phyloP scores from a whole-genome alignment of 1,139 yeast genomes.

The Geotrichum carabidarum region DNA sequence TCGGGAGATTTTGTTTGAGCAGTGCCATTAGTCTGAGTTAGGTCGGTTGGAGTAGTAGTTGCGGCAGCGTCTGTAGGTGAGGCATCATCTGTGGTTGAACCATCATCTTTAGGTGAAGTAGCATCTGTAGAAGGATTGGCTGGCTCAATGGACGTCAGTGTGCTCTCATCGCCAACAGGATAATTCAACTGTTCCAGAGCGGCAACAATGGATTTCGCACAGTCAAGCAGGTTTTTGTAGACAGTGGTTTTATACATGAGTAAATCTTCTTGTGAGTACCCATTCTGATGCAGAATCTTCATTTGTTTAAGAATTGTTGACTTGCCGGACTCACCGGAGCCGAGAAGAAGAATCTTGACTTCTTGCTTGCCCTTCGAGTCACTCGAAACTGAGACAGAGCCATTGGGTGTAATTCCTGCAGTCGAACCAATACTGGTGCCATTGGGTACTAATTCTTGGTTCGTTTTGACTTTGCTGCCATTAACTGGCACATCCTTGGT shows the following conservation, averaged over 20 bases:
- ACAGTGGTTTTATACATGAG: conserved; percentile 63
- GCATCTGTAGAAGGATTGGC: background rate
- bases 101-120: background rate
- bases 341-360: conserved; percentile 60
- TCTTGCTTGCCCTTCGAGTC: conserved; percentile 28
- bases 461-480: background rate
- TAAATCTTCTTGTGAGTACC: conserved; percentile 58
- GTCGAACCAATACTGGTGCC: background rate
- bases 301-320: conserved; percentile 72
- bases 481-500: background rate
- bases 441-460: background rate
- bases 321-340: conserved; percentile 74
- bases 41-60: background rate
- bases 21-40: background rate
- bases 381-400: background rate
- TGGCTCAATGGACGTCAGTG: background rate
- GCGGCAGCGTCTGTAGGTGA: background rate
- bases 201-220: conserved; percentile 54
- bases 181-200: conserved; percentile 43
- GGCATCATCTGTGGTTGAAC: background rate
- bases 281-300: conserved; percentile 68
- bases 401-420: background rate
- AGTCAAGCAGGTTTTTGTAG: conserved; percentile 58
- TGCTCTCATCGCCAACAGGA: conserved; percentile 3
- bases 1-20: conserved; percentile 3